Conservation (phyloP, 805 yeast genomes). For the Candida verbasci region DNA sequence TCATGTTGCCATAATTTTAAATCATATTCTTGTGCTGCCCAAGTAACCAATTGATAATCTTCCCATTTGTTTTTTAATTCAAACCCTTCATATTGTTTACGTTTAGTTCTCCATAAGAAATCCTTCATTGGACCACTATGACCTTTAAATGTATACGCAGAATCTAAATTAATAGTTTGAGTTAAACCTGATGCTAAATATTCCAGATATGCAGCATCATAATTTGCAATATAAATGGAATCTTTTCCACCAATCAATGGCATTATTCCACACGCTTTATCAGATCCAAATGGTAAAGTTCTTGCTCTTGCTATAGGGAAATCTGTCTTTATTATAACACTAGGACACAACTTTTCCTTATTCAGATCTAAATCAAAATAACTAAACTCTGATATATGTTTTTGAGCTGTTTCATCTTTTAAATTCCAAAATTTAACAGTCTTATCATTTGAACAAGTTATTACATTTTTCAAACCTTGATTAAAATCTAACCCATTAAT, state of each 20-base stretch:
- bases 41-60: slow-evolving; percentile 87
- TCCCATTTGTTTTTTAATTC: slow-evolving; percentile 55
- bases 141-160: slow-evolving; percentile 65
- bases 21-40: slow-evolving; percentile 83
- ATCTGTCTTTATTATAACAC: slow-evolving; percentile 59
- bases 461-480: slow-evolving; percentile 52
- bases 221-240: slow-evolving; percentile 52
- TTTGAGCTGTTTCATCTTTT: slow-evolving; percentile 17
- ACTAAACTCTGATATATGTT: slow-evolving; percentile 13
- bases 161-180: slow-evolving; percentile 25
- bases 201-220: slow-evolving; percentile 29
- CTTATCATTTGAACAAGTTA: slow-evolving; percentile 84
- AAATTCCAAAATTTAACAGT: slow-evolving; percentile 80
- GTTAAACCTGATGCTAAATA: slow-evolving; percentile 23
- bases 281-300: slow-evolving; percentile 79
- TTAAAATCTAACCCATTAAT: slow-evolving; percentile 88
- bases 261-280: slow-evolving; percentile 74
- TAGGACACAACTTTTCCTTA: slow-evolving; percentile 33
- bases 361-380: slow-evolving; percentile 13
- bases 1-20: slow-evolving; percentile 72
- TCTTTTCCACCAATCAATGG: slow-evolving; percentile 85
- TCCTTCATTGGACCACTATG: slow-evolving; percentile 85
- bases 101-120: slow-evolving; percentile 73
- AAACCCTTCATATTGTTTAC: slow-evolving; percentile 41
- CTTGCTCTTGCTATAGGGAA: slow-evolving; percentile 91